Evolutionary conservation across 1,139 yeast genomes (phyloP), one percentile per base, ranked within the genome.

Genomic region (Debaryomyces psychrophilus): DNA sequence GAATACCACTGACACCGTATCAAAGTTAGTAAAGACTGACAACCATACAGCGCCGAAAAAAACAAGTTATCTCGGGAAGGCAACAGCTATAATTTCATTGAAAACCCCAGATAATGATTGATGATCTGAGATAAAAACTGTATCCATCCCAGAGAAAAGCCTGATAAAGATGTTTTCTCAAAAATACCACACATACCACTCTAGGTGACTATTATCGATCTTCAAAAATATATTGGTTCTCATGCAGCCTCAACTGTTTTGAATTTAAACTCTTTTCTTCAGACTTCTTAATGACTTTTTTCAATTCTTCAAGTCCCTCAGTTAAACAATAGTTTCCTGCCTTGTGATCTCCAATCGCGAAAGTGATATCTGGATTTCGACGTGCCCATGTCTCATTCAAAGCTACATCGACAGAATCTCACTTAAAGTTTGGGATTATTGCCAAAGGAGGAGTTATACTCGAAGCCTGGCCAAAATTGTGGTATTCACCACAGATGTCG

Each of bases 61-160:
- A n/a, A n/a, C n/a, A n/a, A n/a, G n/a, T n/a, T n/a, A n/a, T n/a
- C n/a, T n/a, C n/a, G n/a, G n/a, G n/a, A n/a, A n/a, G n/a, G n/a
- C n/a, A n/a, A n/a, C n/a, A n/a, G n/a, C n/a, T n/a, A n/a, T n/a
- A n/a, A n/a, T n/a, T n/a, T n/a, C n/a, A n/a, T n/a, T n/a, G n/a
- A n/a, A n/a, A n/a, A n/a, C n/a, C n/a, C n/a, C n/a, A 43, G 37
- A 43, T 31, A 25, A 44, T 31, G 36, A 20, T 23, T 43, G 45
- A 31, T 43, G 45, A 36, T 43, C 37, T 29, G 45, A 43, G 12
- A 43, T 43, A 33, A 43, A 37, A 8, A 43, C 42, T 25, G 42
- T 37, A 22, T 43, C 45, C 9, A 42, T 43, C n/a, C 45, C 45
- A 43, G 35, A 43, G 42, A 18, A 43, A 43, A 12, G 45, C 45